A percentile compares a stretch with the other conserved stretches of the same genome.
These are phyloP conservation scores for Rutstroemia sydowiana DNA, from an alignment of 2,329 filamentous ascomycete species.

Conservation along the genomic window DNA sequence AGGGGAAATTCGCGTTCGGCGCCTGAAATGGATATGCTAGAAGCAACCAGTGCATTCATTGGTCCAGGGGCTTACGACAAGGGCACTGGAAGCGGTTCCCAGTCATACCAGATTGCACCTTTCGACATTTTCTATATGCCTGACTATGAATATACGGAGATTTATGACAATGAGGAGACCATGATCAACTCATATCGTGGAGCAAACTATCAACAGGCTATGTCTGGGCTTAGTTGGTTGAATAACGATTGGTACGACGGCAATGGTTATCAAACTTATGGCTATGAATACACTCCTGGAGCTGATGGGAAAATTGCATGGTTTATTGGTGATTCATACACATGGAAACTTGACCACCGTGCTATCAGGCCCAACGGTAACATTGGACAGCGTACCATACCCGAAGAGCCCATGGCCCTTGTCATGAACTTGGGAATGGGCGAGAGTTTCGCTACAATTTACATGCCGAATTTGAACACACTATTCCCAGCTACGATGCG, in stretches of 20 bases:
- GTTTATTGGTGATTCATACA: constrained; percentile 58
- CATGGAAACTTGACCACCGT: constrained; percentile 54
- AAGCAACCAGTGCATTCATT: constrained; percentile 47
- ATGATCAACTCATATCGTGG: constrained; percentile 54
- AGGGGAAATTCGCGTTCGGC: constrained; percentile 58
- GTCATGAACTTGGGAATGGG: constrained; percentile 67
- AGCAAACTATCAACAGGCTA: constrained; percentile 54
- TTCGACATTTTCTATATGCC: constrained; percentile 66
- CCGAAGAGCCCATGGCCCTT: constrained; percentile 59
- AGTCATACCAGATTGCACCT: constrained; percentile 60
- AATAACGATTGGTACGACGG: constrained; percentile 63
- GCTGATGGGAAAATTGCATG: constrained; percentile 55
- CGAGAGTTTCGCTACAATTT: constrained; percentile 54
- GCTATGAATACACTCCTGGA: constrained; percentile 57
- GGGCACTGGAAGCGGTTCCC: constrained; percentile 52
- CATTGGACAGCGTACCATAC: constrained; percentile 56
- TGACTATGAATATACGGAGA: constrained; percentile 55
- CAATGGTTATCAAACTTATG: constrained; percentile 54
- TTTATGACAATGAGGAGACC: constrained; percentile 53
- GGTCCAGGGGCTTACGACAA: constrained; percentile 23
- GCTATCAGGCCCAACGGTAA: constrained; percentile 63
- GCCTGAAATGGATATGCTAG: constrained; percentile 66
- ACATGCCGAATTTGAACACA: constrained; percentile 46
- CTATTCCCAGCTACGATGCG: constrained; percentile 58
- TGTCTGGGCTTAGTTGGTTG: constrained; percentile 53